Conservation (phyloP, 352 stramenopile genomes). For the Globisporangium recalcitrans region DNA sequence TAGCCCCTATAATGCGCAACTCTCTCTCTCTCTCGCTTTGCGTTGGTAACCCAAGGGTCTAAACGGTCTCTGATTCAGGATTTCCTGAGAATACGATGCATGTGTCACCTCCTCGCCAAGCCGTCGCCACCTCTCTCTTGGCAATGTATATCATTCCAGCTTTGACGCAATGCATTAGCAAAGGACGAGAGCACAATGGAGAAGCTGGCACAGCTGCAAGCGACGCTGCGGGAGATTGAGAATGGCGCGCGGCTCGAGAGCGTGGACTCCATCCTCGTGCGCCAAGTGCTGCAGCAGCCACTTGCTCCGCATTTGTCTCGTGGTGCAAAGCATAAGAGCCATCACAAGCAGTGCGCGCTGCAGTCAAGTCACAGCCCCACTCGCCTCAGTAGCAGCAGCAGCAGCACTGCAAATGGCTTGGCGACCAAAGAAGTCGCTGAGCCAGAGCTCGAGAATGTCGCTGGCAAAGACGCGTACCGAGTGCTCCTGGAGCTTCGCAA, state of each 20-base stretch:
- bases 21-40: no score
- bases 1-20: neutral
- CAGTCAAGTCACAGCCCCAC: no score
- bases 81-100: slow-evolving; percentile 8
- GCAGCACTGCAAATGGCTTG: no score
- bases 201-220: slow-evolving; percentile 38
- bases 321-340: neutral
- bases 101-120: neutral
- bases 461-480: slow-evolving; percentile 36
- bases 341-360: neutral
- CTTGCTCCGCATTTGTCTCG: neutral
- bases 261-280: slow-evolving; percentile 47
- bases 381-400: no score
- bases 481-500: slow-evolving; percentile 30
- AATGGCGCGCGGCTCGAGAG: slow-evolving; percentile 37
- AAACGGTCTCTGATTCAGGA: neutral
- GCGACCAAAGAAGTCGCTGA: neutral
- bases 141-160: neutral
- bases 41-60: no score
- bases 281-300: slow-evolving; percentile 36
- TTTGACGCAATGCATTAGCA: no score
- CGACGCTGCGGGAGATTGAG: slow-evolving; percentile 50
- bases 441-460: slow-evolving; percentile 10
- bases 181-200: slow-evolving; percentile 5
- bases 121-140: neutral